A percentile compares a stretch with the other conserved stretches of the same genome.
phyloP scores from a whole-genome alignment of 2,329 filamentous ascomycete species.

The Talaromyces sp. region DNA sequence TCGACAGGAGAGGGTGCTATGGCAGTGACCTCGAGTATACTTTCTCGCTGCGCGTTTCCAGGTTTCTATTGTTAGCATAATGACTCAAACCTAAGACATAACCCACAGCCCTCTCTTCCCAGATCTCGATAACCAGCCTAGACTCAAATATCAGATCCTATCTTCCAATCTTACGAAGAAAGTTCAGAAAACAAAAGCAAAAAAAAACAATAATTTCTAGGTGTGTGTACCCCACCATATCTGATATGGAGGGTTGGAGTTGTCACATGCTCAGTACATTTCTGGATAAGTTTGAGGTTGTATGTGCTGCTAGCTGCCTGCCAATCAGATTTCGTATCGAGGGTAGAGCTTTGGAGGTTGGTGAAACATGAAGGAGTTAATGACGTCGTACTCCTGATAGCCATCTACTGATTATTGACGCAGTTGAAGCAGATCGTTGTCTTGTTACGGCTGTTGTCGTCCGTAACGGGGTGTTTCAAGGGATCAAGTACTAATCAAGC shows the following conservation, averaged over 20 bases:
- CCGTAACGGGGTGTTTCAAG: neutral
- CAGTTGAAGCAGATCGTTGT: neutral
- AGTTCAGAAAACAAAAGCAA: neutral
- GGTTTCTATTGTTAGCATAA: neutral
- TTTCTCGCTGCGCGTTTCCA: neutral
- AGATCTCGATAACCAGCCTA: neutral
- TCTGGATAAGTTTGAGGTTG: conserved; percentile 4
- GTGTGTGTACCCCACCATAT: conserved; percentile 10
- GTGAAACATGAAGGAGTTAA: neutral
- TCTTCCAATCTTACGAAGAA: neutral
- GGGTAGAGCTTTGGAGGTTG: neutral
- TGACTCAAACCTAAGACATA: neutral
- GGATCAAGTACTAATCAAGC: neutral
- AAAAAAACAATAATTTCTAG: neutral
- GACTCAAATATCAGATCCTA: conserved; percentile 1
- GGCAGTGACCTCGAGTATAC: neutral
- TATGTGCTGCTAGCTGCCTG: neutral
- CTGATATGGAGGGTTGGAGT: conserved; percentile 8
- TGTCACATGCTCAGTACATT: conserved; percentile 5
- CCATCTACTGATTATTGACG: neutral
- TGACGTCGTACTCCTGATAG: neutral
- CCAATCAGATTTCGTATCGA: conserved; percentile 7
- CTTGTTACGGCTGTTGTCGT: neutral
- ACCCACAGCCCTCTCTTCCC: neutral
- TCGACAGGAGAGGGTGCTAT: neutral